Base-by-base conservation (phyloP, 352 stramenopile species). In the Phytophthora melonis region DNA sequence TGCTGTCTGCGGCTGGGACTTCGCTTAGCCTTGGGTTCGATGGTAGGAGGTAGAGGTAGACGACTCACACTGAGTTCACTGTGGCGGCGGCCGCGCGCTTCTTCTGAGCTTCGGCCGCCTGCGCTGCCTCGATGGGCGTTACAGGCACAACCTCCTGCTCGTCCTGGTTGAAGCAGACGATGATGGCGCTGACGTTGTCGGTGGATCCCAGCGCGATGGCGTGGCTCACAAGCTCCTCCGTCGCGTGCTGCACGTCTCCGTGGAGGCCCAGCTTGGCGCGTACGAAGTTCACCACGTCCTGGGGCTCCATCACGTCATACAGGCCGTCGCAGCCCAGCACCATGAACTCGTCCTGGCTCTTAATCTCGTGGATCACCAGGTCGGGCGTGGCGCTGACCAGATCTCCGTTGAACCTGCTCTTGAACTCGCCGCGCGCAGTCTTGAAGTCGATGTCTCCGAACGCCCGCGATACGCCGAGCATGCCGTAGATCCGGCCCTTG, bases 391-490 rank as follows among this genome's bases (percentile, higher is more conserved):
- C 86, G 30, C 85, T 88, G 27, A 96, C 90, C 10, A 96, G 68
- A 66, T 95, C 88, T 50, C 89, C 89, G 21, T 95, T 93, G 70
- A 95, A 95, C 53, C 83, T 80, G 64, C 84, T 85, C 65, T 93
- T 94, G 72, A 91, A 95, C 62, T 87, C 86, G 49, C 84, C 90
- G n/a, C 86, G 78, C 32, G 79, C 89, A 0, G 87, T 96, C 77
- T 97, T 97, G 63, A 97, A 93, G 57, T 94, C 87, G 58, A 89
- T 93, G 76, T 97, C 90, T 16, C 90, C 90, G 72, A 97, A 97
- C 1, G 90, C 88, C 14, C 90, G 74, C 6, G 90, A 96, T 14
- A 97, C 90, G 5, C 85, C 86, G 0, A 97, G 68, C 63, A 95
- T 86, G 9, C 90, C 90, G 72, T 96, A 95, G 54, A 98, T 94